Evolutionary conservation across 106 monocot genomes (phyloP).

Genomic region (Iris macrosiphon): DNA sequence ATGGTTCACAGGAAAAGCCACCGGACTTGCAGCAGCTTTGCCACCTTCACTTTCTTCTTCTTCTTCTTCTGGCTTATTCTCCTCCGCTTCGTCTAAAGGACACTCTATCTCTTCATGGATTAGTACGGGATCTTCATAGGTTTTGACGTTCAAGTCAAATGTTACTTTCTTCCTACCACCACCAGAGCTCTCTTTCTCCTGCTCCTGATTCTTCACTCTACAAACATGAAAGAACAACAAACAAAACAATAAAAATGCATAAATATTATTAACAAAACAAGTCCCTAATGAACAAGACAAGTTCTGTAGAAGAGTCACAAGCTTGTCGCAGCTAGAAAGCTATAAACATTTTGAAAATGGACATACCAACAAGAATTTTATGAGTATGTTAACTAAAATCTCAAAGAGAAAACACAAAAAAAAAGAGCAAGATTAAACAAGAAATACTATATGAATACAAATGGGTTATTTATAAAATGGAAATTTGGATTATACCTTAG

Average conservation of each 20-base stretch:
- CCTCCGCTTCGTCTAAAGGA: conserved; percentile 2
- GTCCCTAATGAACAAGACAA: not conserved
- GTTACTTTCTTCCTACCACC: conserved; percentile 66
- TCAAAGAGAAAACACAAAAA: not conserved
- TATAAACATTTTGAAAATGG: no score
- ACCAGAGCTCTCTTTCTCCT: conserved; percentile 14
- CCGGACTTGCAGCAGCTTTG: not conserved
- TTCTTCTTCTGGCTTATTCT: conserved; percentile 11
- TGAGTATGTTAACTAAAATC: not conserved
- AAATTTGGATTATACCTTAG: conserved; percentile 4
- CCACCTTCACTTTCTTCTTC: not conserved
- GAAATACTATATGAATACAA: no score
- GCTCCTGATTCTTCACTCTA: conserved; percentile 28
- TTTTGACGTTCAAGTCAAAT: conserved; percentile 69
- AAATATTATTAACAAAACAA: not conserved
- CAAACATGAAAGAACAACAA: conserved; percentile 2
- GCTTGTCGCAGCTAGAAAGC: no score
- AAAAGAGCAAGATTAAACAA: not conserved
- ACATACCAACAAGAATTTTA: not conserved
- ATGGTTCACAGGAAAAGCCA: conserved; percentile 33
- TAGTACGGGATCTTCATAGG: conserved; percentile 19
- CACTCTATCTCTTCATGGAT: not conserved
- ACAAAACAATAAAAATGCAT: no score
- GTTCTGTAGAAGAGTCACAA: no score
- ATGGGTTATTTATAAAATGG: not conserved